Base-by-base conservation (phyloP, 495 filamentous ascomycete species). In the Talaromyces proteolyticus region DNA sequence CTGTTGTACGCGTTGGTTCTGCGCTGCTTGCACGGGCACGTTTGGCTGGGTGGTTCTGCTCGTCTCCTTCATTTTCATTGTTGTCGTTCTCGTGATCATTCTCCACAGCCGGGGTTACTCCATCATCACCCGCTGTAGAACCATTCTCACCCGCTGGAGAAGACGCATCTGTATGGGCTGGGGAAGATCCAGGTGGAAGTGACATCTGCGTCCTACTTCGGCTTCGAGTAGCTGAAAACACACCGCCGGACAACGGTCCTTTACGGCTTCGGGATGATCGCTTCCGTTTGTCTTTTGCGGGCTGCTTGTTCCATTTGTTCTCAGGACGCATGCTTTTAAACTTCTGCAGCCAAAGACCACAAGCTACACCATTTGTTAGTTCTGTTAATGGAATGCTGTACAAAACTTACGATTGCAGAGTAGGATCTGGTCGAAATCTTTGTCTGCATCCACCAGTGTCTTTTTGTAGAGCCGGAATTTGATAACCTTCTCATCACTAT, bases 301-400 rank as follows among this genome's bases (percentile, higher is more conserved):
- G 53, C 22, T 83, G 75, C 47, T 86, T 86, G 52, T 84, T 84
- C 92, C 92, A 98, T 51, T 84, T 81, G 40, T 89, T 80, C 43
- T 81, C 73, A 1, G 93, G 93, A 6, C 93, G 80, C 76, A 95
- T 95, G 23, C 63, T 73, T 59, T 87, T 90, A 60, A 85, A 88
- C 56, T 95, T 96, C 38, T 84, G 80, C 51, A 96, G 79, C 91
- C 90, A 98, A 25, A 98, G 77, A 12, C 93, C 93, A 58, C 93
- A 98, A 56, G 93, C 80, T 82, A 44, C 25, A 50, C 40, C 17
- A 26, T 42, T n/a, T 45, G 54, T 70, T 53, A 68, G 63, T 50
- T 50, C 16, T n/a, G 24, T 36, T 36, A 40, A 42, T 40, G 12
- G 18, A 20, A 42, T 24, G 49, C 47, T 6, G 16, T 18, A 22